Conservation (phyloP, 495 filamentous ascomycete species). For the Endocarpon pusillum region DNA sequence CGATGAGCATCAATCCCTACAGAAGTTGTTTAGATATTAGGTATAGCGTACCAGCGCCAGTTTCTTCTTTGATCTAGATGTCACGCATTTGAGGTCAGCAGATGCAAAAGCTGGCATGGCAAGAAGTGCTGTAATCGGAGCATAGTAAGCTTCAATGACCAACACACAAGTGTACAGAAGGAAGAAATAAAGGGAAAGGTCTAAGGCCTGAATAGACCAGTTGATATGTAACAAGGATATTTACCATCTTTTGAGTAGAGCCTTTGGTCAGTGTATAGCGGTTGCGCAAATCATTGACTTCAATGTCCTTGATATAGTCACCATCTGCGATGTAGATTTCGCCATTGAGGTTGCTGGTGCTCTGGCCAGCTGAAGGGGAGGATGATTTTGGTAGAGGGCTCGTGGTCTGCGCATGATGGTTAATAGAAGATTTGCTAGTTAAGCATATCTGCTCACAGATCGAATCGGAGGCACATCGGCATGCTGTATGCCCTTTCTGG, state of each 20-base stretch:
- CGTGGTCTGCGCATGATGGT: too few species aligned
- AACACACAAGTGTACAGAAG: constrained; percentile 37
- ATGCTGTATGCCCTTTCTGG: constrained; percentile 84
- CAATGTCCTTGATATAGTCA: constrained; percentile 94
- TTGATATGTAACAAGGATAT: constrained; percentile 53
- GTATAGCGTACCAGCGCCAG: constrained; percentile 94
- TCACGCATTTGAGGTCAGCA: constrained; percentile 91
- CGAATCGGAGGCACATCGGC: constrained; percentile 84
- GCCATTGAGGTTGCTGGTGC: constrained; percentile 47
- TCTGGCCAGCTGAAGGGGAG: constrained; percentile 29
- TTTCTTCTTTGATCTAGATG: constrained; percentile 99
- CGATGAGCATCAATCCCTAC: constrained; percentile 42
- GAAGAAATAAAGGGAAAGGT: constrained; percentile 12
- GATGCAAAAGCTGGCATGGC: constrained; percentile 68
- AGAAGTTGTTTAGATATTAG: constrained; percentile 32
- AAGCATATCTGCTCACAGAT: constrained; percentile 38
- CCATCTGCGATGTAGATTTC: constrained; percentile 90
- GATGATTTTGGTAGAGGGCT: constrained; percentile 30
- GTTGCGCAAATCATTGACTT: constrained; percentile 95
- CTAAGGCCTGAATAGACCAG: constrained; percentile 58
- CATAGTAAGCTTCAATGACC: constrained; percentile 70
- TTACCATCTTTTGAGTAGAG: constrained; percentile 99
- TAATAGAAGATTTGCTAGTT: constrained; percentile 11
- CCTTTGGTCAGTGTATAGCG: constrained; percentile 96
- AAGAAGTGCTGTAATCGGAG: constrained; percentile 51